Percentiles rank a stretch among this genome's conserved stretches.
These are phyloP conservation scores for Neopestalotiopsis clavispora DNA, from an alignment of 2,329 filamentous ascomycete genomes.

Conservation along the genomic window DNA sequence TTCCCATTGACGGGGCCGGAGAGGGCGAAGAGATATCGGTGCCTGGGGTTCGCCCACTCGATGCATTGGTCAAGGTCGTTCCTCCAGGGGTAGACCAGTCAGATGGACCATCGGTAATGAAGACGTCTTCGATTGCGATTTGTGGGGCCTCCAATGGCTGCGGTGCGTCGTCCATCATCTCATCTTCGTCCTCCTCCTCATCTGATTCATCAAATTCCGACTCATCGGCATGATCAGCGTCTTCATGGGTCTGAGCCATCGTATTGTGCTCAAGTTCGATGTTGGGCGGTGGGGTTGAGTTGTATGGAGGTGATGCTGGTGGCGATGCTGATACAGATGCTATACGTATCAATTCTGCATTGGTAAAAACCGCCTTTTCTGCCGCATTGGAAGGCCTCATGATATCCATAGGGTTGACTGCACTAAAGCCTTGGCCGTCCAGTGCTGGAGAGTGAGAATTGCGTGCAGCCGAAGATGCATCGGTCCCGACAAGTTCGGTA, in stretches of 20 bases:
- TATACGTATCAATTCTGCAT: slow-evolving; percentile 32
- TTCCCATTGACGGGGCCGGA: slow-evolving; percentile 26
- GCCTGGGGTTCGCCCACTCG: slow-evolving; percentile 37
- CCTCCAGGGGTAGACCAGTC: slow-evolving; percentile 17
- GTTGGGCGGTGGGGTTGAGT: slow-evolving; percentile 28
- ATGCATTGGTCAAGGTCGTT: slow-evolving; percentile 24
- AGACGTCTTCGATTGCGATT: slow-evolving; percentile 2
- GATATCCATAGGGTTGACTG: slow-evolving; percentile 37
- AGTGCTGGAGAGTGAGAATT: slow-evolving; percentile 35
- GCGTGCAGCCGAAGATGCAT: slow-evolving; percentile 29
- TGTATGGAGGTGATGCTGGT: slow-evolving; percentile 31
- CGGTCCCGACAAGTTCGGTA: slow-evolving; percentile 24
- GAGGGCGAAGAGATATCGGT: slow-evolving; percentile 36
- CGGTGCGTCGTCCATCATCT: background rate
- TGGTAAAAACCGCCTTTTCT: slow-evolving; percentile 38
- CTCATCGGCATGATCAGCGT: slow-evolving; percentile 8
- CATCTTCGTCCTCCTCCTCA: slow-evolving; percentile 2
- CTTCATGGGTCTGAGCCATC: background rate
- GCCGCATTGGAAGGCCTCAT: slow-evolving; percentile 36
- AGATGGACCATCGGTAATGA: slow-evolving; percentile 15
- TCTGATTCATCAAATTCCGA: slow-evolving; percentile 4
- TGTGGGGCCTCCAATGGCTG: background rate
- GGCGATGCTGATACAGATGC: slow-evolving; percentile 31
- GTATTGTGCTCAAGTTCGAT: slow-evolving; percentile 16
- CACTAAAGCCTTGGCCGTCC: slow-evolving; percentile 29